These are phyloP conservation scores for Podospora comata DNA, from an alignment of 495 filamentous ascomycete genomes.

Conservation along the genomic window DNA sequence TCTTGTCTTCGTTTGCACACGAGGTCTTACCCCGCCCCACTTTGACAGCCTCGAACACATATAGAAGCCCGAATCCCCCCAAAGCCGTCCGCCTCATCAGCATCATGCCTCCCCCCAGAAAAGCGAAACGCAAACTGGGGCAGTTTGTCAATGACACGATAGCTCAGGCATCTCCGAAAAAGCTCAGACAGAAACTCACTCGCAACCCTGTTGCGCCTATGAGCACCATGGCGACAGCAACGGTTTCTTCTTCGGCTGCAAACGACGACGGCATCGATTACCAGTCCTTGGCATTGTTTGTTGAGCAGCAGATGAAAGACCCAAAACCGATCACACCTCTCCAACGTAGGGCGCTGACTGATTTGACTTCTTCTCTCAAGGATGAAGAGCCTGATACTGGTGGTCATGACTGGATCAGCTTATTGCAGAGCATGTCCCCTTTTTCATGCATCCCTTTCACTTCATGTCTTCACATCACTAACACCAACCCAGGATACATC, in stretches of 20 bases:
- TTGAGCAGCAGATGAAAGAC: conserved; percentile 31
- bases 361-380: conserved; percentile 30
- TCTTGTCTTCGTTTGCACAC: neutral
- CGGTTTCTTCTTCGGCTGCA: neutral
- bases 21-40: neutral
- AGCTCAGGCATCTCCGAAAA: neutral
- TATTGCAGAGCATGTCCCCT: conserved; percentile 32
- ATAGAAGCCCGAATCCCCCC: neutral
- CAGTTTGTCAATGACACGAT: neutral
- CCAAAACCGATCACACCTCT: conserved; percentile 32
- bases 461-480: neutral
- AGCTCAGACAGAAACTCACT: neutral
- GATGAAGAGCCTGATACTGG: conserved; percentile 28
- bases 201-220: neutral
- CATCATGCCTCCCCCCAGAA: neutral
- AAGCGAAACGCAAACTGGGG: neutral
- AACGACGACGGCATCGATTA: conserved; percentile 26
- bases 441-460: neutral
- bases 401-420: conserved; percentile 38
- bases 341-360: conserved; percentile 32
- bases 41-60: neutral
- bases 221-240: neutral
- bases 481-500: conserved; percentile 19
- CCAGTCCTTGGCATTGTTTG: conserved; percentile 36
- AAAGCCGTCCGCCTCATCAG: neutral